Percentiles rank a stretch among this genome's conserved stretches.
These are phyloP conservation scores for Tricholoma bakamatsutake DNA, from an alignment of 768 basidiomycete species.

Conservation along the genomic window DNA sequence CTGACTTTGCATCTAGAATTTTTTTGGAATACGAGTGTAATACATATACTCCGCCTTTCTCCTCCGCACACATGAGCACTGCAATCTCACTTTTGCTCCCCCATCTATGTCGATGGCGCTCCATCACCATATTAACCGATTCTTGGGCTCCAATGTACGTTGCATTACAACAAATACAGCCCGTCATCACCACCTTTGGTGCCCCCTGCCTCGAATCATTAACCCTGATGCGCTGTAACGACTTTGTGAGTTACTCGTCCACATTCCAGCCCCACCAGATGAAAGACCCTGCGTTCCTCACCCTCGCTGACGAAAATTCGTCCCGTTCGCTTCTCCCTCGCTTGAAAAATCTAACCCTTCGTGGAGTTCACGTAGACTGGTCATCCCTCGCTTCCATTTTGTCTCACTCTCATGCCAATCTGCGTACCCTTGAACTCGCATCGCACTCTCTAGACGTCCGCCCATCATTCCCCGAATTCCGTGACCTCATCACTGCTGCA, in stretches of 20 bases:
- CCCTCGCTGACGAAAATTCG: constrained; percentile 17
- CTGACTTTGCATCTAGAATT: constrained; percentile 17
- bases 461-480: constrained; percentile 41
- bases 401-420: constrained; percentile 37
- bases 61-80: constrained; percentile 37
- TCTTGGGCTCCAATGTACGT: constrained; percentile 53
- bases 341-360: constrained; percentile 42
- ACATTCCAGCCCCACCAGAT: constrained; percentile 37
- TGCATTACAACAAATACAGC: constrained; percentile 41
- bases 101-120: constrained; percentile 47
- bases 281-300: constrained; percentile 30
- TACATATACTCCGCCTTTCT: constrained; percentile 32
- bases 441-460: constrained; percentile 50
- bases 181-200: constrained; percentile 24
- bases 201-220: constrained; percentile 44
- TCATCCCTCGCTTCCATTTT: constrained; percentile 27
- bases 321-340: constrained; percentile 29
- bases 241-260: constrained; percentile 41
- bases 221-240: constrained; percentile 55
- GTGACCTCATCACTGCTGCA: constrained; percentile 34
- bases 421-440: constrained; percentile 38
- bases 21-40: constrained; percentile 18
- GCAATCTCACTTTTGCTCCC: constrained; percentile 44
- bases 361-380: constrained; percentile 58
- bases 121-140: constrained; percentile 48